Evolutionary conservation across 2,329 filamentous ascomycete genomes (phyloP), one percentile per base, ranked within the genome.

Genomic region (Fusarium sp.): DNA sequence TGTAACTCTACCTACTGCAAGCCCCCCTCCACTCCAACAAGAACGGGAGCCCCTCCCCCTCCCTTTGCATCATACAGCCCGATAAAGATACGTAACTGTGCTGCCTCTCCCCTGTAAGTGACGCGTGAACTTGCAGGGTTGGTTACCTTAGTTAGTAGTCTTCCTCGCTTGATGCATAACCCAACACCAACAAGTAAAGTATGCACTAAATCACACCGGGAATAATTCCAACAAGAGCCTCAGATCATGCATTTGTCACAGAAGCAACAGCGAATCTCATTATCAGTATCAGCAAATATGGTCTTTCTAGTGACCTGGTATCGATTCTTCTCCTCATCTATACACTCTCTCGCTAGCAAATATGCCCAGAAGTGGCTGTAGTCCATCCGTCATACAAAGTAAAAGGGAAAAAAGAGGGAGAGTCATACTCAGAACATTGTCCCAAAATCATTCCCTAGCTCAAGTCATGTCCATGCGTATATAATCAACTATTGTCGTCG

Each of bases 51-150:
- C 61, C 64, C 73, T 68, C 73, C 73, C 64, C 73, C 73, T 66
- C 72, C 69, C 67, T 74, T 75, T 78, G 73, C 76, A 78, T 78
- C 76, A 78, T 77, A 69, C 66, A 62, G 45, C 20, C 26, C 20
- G 39, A 69, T 51, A 63, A 51, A 44, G 42, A 33, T 66, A 52
- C 51, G 45, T 63, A 60, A 68, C 63, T 61, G 10, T 57, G 60
- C 67, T 58, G 55, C 54, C 39, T 45, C 44, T 62, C 70, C 61
- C 57, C 47, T 51, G 45, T 31, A 42, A 31, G 61, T 65, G 69
- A 68, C 58, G 44, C 47, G 24, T 56, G 56, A 61, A 24, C 60
- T 51, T 36, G 42, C 44, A 38, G 41, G 36, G 52, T 66, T 26
- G 47, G 26, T 22, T 31, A 54, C 44, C 8, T 26, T 31, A 26